phyloP scores from a whole-genome alignment of 352 stramenopile genomes.

The Globisporangium parvum region DNA sequence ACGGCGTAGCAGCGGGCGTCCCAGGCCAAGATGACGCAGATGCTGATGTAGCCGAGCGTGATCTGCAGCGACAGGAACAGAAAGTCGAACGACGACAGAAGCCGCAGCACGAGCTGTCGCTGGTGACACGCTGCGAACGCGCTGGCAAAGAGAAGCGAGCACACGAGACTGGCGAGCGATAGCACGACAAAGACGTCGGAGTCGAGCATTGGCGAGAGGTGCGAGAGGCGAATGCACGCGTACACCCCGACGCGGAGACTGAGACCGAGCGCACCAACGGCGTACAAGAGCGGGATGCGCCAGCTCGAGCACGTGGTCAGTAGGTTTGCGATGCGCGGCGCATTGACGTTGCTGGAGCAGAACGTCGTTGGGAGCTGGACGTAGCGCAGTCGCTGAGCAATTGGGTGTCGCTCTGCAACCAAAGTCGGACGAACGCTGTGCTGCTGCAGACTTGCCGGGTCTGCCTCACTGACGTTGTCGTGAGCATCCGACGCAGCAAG shows the following conservation, averaged over 20 bases:
- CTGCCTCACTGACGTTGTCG: no score
- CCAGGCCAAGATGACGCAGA: constrained; percentile 23
- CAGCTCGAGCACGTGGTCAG: constrained; percentile 27
- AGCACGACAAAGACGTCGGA: background rate
- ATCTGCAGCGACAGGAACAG: constrained; percentile 25
- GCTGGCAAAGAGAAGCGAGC: constrained; percentile 12
- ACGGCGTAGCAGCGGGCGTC: background rate
- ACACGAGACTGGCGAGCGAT: constrained; percentile 1
- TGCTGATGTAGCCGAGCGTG: constrained; percentile 8
- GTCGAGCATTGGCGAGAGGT: background rate
- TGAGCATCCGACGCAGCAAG: no score
- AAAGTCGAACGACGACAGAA: constrained; percentile 25
- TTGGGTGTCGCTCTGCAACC: no score
- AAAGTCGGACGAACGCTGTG: no score
- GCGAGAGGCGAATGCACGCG: constrained; percentile 6
- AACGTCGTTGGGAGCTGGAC: no score
- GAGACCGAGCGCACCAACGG: no score
- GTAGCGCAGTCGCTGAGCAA: no score
- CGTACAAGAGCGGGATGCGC: background rate
- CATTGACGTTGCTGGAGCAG: no score
- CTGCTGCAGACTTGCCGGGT: no score
- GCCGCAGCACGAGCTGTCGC: constrained; percentile 1
- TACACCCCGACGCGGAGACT: constrained; percentile 14
- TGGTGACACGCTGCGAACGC: constrained; percentile 2
- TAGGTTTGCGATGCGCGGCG: no score